These are phyloP conservation scores for Lentinula novae-zelandiae DNA, from an alignment of 1,284 basidiomycete species.

Conservation along the genomic window DNA sequence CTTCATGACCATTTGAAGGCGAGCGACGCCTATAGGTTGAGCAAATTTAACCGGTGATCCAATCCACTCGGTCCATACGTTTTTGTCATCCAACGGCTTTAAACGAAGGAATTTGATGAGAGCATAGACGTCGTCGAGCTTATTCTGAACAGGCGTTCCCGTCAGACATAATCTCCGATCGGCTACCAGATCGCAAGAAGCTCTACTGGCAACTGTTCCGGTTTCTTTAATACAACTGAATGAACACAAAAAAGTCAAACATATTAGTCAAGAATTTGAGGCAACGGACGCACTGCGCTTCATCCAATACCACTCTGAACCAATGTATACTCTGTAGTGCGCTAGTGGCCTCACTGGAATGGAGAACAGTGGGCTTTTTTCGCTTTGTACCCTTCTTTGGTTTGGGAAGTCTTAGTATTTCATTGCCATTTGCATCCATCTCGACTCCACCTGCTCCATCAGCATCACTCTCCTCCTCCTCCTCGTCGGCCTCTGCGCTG, in stretches of 20 bases:
- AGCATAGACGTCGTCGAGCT: constrained; percentile 96
- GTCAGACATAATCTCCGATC: constrained; percentile 93
- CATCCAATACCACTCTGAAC: constrained; percentile 97
- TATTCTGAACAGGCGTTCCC: constrained; percentile 98
- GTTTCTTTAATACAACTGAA: constrained; percentile 94
- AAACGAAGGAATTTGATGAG: constrained; percentile 94
- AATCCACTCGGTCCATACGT: constrained; percentile 90
- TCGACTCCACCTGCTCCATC: constrained; percentile 62
- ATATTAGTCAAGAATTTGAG: background rate
- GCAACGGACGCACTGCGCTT: constrained; percentile 81
- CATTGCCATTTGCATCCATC: constrained; percentile 67
- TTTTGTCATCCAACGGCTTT: constrained; percentile 91
- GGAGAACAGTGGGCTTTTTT: constrained; percentile 52
- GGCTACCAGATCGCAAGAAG: constrained; percentile 92
- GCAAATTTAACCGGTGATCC: constrained; percentile 89
- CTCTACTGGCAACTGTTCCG: constrained; percentile 88
- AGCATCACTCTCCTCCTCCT: constrained; percentile 71
- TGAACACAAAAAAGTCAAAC: constrained; percentile 7
- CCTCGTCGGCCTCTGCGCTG: constrained; percentile 56
- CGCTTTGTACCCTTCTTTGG: constrained; percentile 64
- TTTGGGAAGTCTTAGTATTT: constrained; percentile 49
- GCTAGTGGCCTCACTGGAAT: constrained; percentile 65
- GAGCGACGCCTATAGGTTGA: constrained; percentile 86
- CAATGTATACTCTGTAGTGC: constrained; percentile 95
- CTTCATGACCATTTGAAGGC: constrained; percentile 97